Evolutionary conservation across 2,329 filamentous ascomycete genomes (phyloP).

Genomic region (Paraconiothyrium sp.): DNA sequence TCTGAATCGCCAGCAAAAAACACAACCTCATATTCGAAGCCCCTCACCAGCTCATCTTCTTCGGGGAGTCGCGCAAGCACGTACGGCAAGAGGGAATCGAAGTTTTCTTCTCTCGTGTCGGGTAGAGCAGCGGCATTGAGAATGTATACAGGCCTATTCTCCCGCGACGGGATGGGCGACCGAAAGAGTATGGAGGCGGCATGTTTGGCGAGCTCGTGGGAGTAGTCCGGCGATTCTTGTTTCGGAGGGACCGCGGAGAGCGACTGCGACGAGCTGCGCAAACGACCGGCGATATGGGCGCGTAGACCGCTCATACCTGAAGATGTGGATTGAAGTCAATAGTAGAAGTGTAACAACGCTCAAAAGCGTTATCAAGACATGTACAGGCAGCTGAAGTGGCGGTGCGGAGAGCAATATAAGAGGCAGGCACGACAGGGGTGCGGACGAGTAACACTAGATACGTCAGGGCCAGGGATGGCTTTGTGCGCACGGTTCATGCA

Average conservation of each 20-base stretch:
- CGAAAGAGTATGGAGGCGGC: conserved; percentile 65
- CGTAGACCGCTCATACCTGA: conserved; percentile 49
- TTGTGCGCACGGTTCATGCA: conserved; percentile 22
- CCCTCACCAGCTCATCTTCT: conserved; percentile 64
- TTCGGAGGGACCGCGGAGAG: conserved; percentile 59
- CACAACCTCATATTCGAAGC: conserved; percentile 65
- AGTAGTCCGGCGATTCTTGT: conserved; percentile 58
- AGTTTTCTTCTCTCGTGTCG: conserved; percentile 63
- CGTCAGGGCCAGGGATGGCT: not conserved
- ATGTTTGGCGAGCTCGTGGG: conserved; percentile 57
- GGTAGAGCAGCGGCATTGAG: conserved; percentile 67
- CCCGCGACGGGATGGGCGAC: conserved; percentile 60
- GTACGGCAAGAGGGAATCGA: conserved; percentile 64
- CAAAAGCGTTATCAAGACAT: conserved; percentile 4
- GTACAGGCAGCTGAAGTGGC: conserved; percentile 16
- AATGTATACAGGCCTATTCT: conserved; percentile 62
- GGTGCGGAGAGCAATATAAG: conserved; percentile 10
- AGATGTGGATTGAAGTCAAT: not conserved
- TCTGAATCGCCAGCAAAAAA: conserved; percentile 66
- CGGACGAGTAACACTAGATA: conserved; percentile 3
- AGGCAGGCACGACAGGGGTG: conserved; percentile 8
- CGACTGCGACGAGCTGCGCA: conserved; percentile 58
- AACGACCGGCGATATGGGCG: conserved; percentile 48
- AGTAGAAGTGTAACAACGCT: conserved; percentile 12
- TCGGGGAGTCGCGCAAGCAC: conserved; percentile 64